Evolutionary conservation across 1,284 basidiomycete species (phyloP), one percentile per base, ranked within the genome.

Genomic region (Exsudoporus floridanus): DNA sequence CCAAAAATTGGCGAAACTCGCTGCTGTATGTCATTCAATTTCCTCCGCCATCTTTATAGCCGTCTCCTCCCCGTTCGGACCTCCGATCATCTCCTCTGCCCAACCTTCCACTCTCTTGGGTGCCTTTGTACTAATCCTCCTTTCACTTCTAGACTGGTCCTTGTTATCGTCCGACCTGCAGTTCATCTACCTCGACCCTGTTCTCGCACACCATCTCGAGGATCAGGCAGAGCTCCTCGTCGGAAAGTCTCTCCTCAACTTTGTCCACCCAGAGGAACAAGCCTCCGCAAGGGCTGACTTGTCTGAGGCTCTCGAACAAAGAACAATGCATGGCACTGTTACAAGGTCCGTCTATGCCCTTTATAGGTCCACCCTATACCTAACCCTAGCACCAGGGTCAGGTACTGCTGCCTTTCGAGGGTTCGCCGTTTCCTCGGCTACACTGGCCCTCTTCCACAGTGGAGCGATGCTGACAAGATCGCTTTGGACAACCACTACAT

Each of bases 181-280:
- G 45, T 95, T 94, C 73, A 82, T 94, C 57, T 94, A 93, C 73
- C 79, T 94, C 59, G 95, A 97, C 74, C 95, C 94, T 46, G 83
- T 92, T 51, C 79, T 97, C 55, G 77, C 83, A 23, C 72, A 67
- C 56, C 92, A 96, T 70, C 83, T 97, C 62, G 83, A 80, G 23
- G 78, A 82, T 49, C 86, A 94, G 71, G 84, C 86, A 0, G 72
- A 80, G 25, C 63, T 71, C 19, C 79, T 98, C 66, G 73, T 92
- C 58, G 90, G 89, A 50, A 84, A 83, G 61, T 83, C 85, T 19
- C 79, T 98, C 37, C 79, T 97, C 56, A 80, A 85, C 52, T 95
- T 92, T 66, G 90, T 98, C 38, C 94, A 97, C 65, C 93, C 93
- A 23, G 90, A 91, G 52, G 95, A 98, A 65, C 82, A 88, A 54